Percentiles rank a stretch among this genome's conserved stretches.
phyloP scores from a whole-genome alignment of 305 asterid species.

The Fraxinus floribunda region DNA sequence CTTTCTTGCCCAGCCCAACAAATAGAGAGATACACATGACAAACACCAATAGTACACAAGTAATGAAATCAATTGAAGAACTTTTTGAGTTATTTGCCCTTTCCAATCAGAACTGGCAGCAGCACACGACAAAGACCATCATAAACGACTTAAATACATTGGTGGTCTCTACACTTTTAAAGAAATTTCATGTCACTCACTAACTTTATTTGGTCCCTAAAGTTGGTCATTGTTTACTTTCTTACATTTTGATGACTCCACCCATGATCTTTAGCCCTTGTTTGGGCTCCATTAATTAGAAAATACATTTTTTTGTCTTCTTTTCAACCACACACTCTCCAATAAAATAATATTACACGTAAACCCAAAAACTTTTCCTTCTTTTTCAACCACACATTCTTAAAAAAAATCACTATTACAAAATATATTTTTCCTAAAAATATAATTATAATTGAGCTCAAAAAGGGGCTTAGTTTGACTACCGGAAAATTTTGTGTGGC shows the following conservation, averaged over 20 bases:
- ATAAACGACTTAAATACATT: not conserved
- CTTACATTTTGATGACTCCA: not conserved
- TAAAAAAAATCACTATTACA: not conserved
- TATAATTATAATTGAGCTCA: not conserved
- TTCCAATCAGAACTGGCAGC: not conserved
- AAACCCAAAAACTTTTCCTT: not conserved
- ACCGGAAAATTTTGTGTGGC: not conserved
- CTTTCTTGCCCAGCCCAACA: not conserved
- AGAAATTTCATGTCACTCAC: not conserved
- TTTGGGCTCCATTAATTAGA: not conserved
- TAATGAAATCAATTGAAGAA: not conserved
- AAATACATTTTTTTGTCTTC: not conserved
- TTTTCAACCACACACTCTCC: not conserved
- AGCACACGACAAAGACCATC: not conserved
- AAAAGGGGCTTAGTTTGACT: not conserved
- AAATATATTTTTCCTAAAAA: not conserved
- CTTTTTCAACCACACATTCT: not conserved
- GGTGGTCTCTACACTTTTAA: not conserved
- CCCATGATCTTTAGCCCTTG: not conserved
- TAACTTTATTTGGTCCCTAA: not conserved
- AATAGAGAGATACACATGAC: not conserved
- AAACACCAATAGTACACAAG: not conserved
- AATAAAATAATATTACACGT: not conserved
- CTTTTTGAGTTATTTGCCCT: not conserved
- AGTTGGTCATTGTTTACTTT: not conserved